Conservation (phyloP, 768 basidiomycete genomes). For the Lactarius hengduanensis region DNA sequence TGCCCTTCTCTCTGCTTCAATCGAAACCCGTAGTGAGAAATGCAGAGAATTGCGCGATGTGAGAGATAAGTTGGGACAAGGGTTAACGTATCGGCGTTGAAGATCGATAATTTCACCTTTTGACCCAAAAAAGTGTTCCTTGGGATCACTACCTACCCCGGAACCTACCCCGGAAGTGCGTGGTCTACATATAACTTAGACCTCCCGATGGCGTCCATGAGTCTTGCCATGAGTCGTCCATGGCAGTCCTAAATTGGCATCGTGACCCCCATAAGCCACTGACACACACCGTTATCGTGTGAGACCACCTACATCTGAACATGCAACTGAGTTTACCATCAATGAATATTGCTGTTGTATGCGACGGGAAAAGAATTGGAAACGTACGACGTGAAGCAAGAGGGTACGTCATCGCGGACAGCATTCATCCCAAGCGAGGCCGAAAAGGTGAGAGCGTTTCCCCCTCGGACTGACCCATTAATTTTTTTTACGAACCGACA, state of each 20-base stretch:
- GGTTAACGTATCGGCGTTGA: no score
- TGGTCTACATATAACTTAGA: no score
- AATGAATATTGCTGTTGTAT: constrained; percentile 5
- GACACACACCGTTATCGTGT: no score
- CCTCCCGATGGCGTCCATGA: no score
- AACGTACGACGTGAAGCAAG: neutral
- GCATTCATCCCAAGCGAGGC: constrained; percentile 12
- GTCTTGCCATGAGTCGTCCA: no score
- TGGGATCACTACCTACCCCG: neutral
- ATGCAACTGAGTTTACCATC: neutral
- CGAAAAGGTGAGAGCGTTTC: no score
- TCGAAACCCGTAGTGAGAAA: neutral
- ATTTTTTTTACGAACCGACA: no score
- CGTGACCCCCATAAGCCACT: no score
- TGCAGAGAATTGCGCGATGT: neutral
- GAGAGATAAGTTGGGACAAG: neutral
- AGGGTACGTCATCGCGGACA: neutral
- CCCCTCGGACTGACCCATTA: no score
- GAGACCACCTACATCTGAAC: no score
- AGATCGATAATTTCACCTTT: neutral
- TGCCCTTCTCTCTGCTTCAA: neutral
- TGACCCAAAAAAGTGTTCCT: neutral
- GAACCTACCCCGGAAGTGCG: no score
- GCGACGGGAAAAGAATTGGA: constrained; percentile 8
- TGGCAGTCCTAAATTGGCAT: no score